phyloP scores from a whole-genome alignment of 768 basidiomycete genomes.

The Amanita rimosa region DNA sequence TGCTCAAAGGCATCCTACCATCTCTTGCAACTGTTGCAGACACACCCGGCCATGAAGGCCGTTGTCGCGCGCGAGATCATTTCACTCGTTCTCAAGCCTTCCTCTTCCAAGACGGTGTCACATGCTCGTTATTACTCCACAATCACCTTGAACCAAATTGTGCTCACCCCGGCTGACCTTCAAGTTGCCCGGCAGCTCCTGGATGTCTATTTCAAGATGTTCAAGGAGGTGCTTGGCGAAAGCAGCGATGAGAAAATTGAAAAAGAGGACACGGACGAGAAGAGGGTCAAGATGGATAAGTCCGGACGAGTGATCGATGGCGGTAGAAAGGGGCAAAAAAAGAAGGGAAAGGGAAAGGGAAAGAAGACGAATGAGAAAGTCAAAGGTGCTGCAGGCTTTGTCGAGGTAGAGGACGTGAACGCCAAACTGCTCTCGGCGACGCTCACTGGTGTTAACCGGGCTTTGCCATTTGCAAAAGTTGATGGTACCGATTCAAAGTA shows the following conservation, averaged over 20 bases:
- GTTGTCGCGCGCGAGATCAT: slow-evolving; percentile 84
- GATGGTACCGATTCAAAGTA: slow-evolving; percentile 59
- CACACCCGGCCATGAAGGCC: slow-evolving; percentile 87
- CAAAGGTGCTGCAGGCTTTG: slow-evolving; percentile 53
- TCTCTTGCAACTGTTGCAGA: slow-evolving; percentile 79
- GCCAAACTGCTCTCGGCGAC: slow-evolving; percentile 83
- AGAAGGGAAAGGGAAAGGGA: slow-evolving; percentile 25
- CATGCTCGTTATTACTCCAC: slow-evolving; percentile 88
- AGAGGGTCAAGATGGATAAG: slow-evolving; percentile 16
- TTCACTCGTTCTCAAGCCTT: slow-evolving; percentile 57
- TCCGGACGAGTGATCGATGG: slow-evolving; percentile 19
- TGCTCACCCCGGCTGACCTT: slow-evolving; percentile 56
- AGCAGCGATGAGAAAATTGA: slow-evolving; percentile 19
- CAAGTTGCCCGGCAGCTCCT: slow-evolving; percentile 71
- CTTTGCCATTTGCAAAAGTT: slow-evolving; percentile 83
- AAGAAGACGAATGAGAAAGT: slow-evolving; percentile 29
- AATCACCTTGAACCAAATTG: slow-evolving; percentile 92
- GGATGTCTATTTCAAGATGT: slow-evolving; percentile 90
- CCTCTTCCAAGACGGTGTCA: no score
- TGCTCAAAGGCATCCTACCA: slow-evolving; percentile 88
- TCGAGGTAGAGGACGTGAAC: slow-evolving; percentile 68
- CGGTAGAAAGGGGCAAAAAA: slow-evolving; percentile 21
- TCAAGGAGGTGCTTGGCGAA: slow-evolving; percentile 77
- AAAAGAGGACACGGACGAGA: slow-evolving; percentile 23
- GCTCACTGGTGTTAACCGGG: slow-evolving; percentile 90